phyloP scores from a whole-genome alignment of 2,329 filamentous ascomycete genomes.

The Talaromyces sp. region DNA sequence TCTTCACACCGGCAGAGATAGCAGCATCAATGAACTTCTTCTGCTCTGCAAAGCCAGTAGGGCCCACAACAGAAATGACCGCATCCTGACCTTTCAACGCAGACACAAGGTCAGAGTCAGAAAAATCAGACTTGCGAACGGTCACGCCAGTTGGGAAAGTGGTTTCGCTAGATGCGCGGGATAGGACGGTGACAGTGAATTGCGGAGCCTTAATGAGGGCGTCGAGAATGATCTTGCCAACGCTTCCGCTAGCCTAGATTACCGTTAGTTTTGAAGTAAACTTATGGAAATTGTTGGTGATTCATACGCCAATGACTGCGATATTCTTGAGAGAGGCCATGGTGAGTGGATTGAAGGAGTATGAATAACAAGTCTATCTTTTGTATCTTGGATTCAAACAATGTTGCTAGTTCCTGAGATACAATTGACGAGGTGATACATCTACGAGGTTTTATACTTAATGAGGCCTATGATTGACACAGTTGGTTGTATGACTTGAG shows the following conservation, averaged over 20 bases:
- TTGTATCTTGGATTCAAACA: not conserved
- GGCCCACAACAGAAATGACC: slow-evolving; percentile 27
- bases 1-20: slow-evolving; percentile 27
- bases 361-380: not conserved
- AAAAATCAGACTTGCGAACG: slow-evolving; percentile 24
- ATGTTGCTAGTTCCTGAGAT: not conserved
- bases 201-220: slow-evolving; percentile 15
- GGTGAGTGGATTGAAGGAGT: not conserved
- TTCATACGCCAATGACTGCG: slow-evolving; percentile 19
- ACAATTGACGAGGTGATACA: not conserved
- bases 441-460: not conserved
- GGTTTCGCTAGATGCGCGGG: slow-evolving; percentile 20
- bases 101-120: slow-evolving; percentile 19
- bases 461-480: not conserved
- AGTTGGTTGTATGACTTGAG: not conserved
- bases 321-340: slow-evolving; percentile 18
- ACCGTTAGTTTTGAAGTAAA: not conserved
- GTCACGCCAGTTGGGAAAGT: slow-evolving; percentile 20
- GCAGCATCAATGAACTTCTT: slow-evolving; percentile 29
- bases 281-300: not conserved
- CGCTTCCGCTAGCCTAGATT: slow-evolving; percentile 21
- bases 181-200: slow-evolving; percentile 24
- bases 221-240: slow-evolving; percentile 22
- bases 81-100: slow-evolving; percentile 28
- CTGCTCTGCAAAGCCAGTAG: slow-evolving; percentile 23